phyloP scores from a whole-genome alignment of 2,329 filamentous ascomycete species.

The Xylaria sp. region DNA sequence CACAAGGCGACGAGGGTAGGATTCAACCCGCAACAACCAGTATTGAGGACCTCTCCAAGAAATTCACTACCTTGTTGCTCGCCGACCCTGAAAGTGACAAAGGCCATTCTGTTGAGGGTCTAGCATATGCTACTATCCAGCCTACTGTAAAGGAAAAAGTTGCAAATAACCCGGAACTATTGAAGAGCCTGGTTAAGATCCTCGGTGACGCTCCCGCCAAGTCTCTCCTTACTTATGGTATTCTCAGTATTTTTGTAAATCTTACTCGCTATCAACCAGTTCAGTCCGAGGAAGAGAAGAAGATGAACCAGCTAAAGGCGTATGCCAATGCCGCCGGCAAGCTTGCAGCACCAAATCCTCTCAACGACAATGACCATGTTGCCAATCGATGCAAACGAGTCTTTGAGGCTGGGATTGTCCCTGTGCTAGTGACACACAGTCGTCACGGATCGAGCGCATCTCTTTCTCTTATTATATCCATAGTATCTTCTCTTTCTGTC shows the following conservation, averaged over 20 bases:
- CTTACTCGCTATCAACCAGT: slow-evolving; percentile 82
- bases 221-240: slow-evolving; percentile 83
- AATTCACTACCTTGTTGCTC: slow-evolving; percentile 75
- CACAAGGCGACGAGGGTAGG: slow-evolving; percentile 54
- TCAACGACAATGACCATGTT: slow-evolving; percentile 82
- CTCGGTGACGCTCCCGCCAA: slow-evolving; percentile 69
- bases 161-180: slow-evolving; percentile 72
- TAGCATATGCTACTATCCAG: slow-evolving; percentile 91
- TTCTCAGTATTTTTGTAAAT: slow-evolving; percentile 85
- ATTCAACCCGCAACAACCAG: slow-evolving; percentile 67
- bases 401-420: slow-evolving; percentile 81
- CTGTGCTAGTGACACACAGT: slow-evolving; percentile 79
- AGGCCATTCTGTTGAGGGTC: slow-evolving; percentile 84
- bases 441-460: slow-evolving; percentile 78
- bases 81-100: slow-evolving; percentile 66
- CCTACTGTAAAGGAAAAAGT: slow-evolving; percentile 86
- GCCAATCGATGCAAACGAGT: slow-evolving; percentile 79
- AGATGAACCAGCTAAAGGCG: slow-evolving; percentile 89
- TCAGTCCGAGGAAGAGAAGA: slow-evolving; percentile 89
- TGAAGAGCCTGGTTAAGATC: slow-evolving; percentile 75
- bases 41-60: slow-evolving; percentile 72
- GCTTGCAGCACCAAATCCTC: slow-evolving; percentile 68
- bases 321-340: slow-evolving; percentile 89
- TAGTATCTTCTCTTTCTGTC: slow-evolving; percentile 81
- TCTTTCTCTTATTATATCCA: slow-evolving; percentile 77